These are phyloP conservation scores for Physcomitrellopsis africana DNA, from an alignment of 225 moss, liverwort and hornwort genomes.

Conservation along the genomic window DNA sequence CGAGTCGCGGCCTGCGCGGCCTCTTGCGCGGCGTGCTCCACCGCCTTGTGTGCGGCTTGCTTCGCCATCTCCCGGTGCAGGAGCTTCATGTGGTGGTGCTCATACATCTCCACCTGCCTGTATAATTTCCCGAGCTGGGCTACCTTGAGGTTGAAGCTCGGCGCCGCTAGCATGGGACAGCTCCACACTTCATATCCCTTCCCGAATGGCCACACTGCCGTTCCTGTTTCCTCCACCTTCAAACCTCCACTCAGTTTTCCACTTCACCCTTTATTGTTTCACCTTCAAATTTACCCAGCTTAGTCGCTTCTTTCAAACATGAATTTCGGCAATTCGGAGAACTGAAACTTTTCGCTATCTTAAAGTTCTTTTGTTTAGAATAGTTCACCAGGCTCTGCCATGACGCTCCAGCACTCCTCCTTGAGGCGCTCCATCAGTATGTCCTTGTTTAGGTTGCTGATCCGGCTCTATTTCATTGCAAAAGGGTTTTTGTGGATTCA, in stretches of 20 bases:
- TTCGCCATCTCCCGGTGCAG: conserved; percentile 53
- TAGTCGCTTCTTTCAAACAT: too few relatives aligned
- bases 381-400: conserved; percentile 64
- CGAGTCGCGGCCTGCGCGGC: conserved; percentile 40
- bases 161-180: conserved; percentile 43
- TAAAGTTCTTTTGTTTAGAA: background rate
- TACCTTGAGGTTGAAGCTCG: conserved; percentile 41
- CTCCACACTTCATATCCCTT: conserved; percentile 66
- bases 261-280: background rate
- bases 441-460: conserved; percentile 68
- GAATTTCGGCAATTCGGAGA: too few relatives aligned
- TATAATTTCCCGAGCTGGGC: conserved; percentile 57
- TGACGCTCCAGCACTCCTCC: conserved; percentile 64
- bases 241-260: too few relatives aligned
- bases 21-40: conserved; percentile 53
- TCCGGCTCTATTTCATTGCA: conserved; percentile 45
- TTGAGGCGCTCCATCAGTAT: conserved; percentile 66
- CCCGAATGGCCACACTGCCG: conserved; percentile 67
- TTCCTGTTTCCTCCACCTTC: conserved; percentile 35
- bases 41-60: conserved; percentile 37
- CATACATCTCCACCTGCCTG: conserved; percentile 73
- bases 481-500: too few relatives aligned
- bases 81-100: conserved; percentile 66
- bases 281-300: background rate
- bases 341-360: too few relatives aligned